phyloP scores from a whole-genome alignment of 176 grass and related monocot species.

The Carex littledalei region DNA sequence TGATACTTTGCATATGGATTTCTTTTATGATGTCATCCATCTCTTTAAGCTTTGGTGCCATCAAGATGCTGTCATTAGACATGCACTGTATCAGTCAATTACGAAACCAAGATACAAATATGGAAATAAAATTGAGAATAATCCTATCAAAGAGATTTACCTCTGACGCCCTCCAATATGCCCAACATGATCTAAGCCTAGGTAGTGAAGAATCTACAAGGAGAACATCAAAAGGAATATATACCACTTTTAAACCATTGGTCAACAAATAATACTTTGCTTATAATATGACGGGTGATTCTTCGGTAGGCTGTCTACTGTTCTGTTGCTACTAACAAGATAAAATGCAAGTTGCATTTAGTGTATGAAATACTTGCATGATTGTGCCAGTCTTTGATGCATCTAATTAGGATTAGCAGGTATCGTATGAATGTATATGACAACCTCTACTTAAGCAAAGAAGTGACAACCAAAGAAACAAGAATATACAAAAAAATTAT shows the following conservation, averaged over 20 bases:
- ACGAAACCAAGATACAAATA: background rate
- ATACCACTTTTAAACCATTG: background rate
- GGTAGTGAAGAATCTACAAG: constrained; percentile 88
- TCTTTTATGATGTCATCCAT: constrained; percentile 90
- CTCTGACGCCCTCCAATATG: constrained; percentile 77
- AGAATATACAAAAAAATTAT: background rate
- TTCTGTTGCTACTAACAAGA: background rate
- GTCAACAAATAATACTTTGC: background rate
- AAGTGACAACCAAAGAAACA: background rate
- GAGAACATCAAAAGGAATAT: constrained; percentile 12
- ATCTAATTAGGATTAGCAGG: background rate
- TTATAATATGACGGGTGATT: background rate
- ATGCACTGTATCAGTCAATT: constrained; percentile 20
- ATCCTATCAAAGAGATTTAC: constrained; percentile 30
- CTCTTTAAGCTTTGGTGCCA: constrained; percentile 87
- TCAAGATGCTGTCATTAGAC: constrained; percentile 52
- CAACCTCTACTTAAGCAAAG: background rate
- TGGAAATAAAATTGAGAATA: background rate
- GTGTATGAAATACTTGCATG: background rate
- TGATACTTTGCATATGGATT: constrained; percentile 40
- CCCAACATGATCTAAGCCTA: constrained; percentile 91
- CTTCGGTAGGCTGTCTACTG: background rate
- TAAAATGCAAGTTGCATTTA: background rate
- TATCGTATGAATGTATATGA: background rate
- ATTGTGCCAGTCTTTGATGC: background rate